These are phyloP conservation scores for Globisporangium parvum DNA, from an alignment of 352 stramenopile genomes.

Conservation along the genomic window DNA sequence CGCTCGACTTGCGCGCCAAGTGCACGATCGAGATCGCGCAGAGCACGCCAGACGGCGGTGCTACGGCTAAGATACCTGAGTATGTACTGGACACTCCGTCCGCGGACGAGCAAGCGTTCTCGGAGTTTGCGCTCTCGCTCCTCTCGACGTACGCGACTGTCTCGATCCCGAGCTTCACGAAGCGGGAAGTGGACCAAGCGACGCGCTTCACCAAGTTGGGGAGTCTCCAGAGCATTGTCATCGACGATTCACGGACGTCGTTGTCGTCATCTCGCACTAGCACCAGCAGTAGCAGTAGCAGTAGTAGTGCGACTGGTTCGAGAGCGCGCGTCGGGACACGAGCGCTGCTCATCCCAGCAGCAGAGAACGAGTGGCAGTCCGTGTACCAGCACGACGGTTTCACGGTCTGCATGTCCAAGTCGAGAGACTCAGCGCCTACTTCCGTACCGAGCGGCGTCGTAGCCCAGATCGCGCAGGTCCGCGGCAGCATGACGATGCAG, in stretches of 20 bases:
- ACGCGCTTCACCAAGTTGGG: conserved; percentile 22
- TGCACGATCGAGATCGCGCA: conserved; percentile 1
- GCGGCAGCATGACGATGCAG: conserved; percentile 19
- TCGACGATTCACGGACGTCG: background rate
- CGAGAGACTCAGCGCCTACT: background rate
- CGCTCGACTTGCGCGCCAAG: conserved; percentile 6
- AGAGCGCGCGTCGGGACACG: conserved; percentile 7
- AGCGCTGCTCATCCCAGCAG: conserved; percentile 13
- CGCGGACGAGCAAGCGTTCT: conserved; percentile 20
- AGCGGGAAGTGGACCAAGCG: conserved; percentile 27
- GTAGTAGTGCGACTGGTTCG: background rate
- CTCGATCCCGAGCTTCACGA: conserved; percentile 27
- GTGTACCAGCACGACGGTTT: conserved; percentile 10
- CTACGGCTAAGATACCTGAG: background rate
- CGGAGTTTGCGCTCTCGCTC: conserved; percentile 22
- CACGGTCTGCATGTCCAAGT: conserved; percentile 11
- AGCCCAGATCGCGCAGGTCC: conserved; percentile 16
- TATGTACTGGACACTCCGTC: background rate
- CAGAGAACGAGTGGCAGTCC: conserved; percentile 6
- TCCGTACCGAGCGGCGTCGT: background rate
- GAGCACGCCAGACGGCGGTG: too few species aligned
- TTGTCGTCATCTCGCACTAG: background rate
- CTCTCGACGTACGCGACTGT: conserved; percentile 24
- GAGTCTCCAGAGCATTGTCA: conserved; percentile 8
- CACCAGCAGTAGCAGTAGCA: too few species aligned